A percentile compares a stretch with the other conserved stretches of the same genome.
Conservation (phyloP, 2,329 filamentous ascomycete genomes). For the Arthrobotrys entomopaga region DNA sequence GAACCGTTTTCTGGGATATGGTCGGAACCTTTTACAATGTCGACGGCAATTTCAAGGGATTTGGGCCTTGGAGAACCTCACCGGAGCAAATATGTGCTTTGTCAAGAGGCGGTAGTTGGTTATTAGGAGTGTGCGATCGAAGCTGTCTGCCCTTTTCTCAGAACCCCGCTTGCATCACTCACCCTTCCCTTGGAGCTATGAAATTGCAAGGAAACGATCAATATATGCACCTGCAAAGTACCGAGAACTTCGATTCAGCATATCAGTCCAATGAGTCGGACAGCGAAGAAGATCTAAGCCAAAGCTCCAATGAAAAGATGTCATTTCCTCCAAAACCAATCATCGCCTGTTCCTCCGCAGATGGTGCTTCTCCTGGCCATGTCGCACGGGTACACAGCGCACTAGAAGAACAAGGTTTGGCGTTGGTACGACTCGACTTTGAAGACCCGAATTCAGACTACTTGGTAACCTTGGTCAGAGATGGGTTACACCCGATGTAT, state of each 20-base stretch:
- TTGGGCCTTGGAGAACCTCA: slow-evolving; percentile 54
- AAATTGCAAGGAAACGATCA: not conserved
- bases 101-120: slow-evolving; percentile 41
- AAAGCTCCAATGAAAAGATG: not conserved
- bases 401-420: slow-evolving; percentile 56
- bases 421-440: slow-evolving; percentile 56
- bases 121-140: slow-evolving; percentile 15
- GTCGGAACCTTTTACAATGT: slow-evolving; percentile 56
- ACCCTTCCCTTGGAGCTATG: not conserved
- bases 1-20: slow-evolving; percentile 14
- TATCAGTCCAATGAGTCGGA: slow-evolving; percentile 18
- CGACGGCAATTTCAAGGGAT: slow-evolving; percentile 23
- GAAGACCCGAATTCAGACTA: slow-evolving; percentile 56
- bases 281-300: not conserved
- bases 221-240: not conserved
- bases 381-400: slow-evolving; percentile 27
- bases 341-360: slow-evolving; percentile 22
- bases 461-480: slow-evolving; percentile 55
- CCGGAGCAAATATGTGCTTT: slow-evolving; percentile 55
- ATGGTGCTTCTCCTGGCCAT: slow-evolving; percentile 22
- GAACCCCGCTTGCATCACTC: not conserved
- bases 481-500: slow-evolving; percentile 42
- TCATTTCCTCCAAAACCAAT: slow-evolving; percentile 31
- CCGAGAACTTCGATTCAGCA: slow-evolving; percentile 3
- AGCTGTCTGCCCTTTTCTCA: slow-evolving; percentile 35